Base-by-base conservation (phyloP, 1,139 yeast genomes). In the Kodamaea anthophila region DNA sequence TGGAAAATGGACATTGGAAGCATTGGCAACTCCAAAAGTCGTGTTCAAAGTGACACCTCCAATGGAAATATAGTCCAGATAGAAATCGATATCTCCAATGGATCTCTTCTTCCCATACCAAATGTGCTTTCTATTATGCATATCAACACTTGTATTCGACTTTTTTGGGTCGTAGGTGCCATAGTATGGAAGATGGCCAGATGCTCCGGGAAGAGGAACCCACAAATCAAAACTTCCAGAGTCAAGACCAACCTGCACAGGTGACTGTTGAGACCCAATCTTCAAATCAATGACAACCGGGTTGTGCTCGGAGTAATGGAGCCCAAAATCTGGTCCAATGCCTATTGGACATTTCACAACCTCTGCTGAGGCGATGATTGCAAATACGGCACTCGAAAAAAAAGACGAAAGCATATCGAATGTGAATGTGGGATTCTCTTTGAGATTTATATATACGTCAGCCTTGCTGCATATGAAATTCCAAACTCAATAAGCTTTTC, bases 171-270 rank as follows among this genome's bases (percentile, higher is more conserved):
- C 27, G 13, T 18, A 24, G 6, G 15, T 18, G 9, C 27, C 27
- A 11, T 5, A 24, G 5, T 11, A 4, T 4, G 11, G 4, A 12
- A 18, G 21, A 6, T 6, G 4, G 6, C 18, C 21, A 8, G 6
- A n/a, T 6, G 21, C 27, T 9, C 21, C 18, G 15, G 27, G 27
- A 18, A 24, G 27, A 4, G 45, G 42, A 24, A 77, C 70, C 85
- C 85, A 79, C 38, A 77, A 53, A 48, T 79, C 87, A 5, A 80
- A 65, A 4, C 83, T 75, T 1, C 85, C 86, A 5, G 85, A 76
- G 46, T 79, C 86, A 24, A 24, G 5, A 4, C 21, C 21, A 18
- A 79, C 51, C 35, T 74, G 53, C 3, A 77, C 76, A 4, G 58
- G 58, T 19, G 77, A 64, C 5, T 59, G 47, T 41, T 28, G 12